Base-by-base conservation (phyloP, 305 asterid genomes). In the Fraxinus dipetala region DNA sequence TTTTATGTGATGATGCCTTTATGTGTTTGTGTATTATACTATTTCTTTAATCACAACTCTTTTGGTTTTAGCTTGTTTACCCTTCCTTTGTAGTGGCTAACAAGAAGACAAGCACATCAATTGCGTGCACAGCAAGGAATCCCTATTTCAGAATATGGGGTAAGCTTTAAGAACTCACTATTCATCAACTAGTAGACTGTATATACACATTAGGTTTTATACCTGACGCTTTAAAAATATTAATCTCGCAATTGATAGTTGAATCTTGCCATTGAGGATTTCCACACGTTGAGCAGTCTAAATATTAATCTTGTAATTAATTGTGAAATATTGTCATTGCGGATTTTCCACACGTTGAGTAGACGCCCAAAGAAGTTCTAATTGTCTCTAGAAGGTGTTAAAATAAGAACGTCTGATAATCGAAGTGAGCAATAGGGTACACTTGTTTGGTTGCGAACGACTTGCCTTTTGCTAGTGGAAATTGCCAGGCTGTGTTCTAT, bases 61-160 rank as follows among this genome's bases (percentile, higher is more conserved):
- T 56, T 51, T 79, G 72, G 76, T 83, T 77, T 75, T 75, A 80
- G 24, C 20, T 5, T 24, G 78, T 48, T 45, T 32, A 32, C 78
- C 70, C 78, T 34, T 35, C 75, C 76, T 31, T 84, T 85, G 78
- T 92, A 96, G 98, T 96, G 98, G 98, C 78, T 89, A 63, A 80
- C 94, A 51, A 93, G 99, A 90, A 92, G 99, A 83, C 91, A 92
- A 84, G 95, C 92, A 40, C 98, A 92, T 91, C 90, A 77, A 72
- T 79, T 92, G 84, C 98, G 98, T 48, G 97, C 96, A 72, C 98
- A 92, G 81, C 98, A 96, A 83, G 98, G 99, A 82, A 93, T 94
- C 79, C 97, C 99, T 6, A 91, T 92, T 88, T 96, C 99, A 73
- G 98, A 96, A 90, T 93, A 83, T 8, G 98, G 99, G 82, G 99